Evolutionary conservation across 768 basidiomycete genomes (phyloP).

Genomic region (Boletus sp.): DNA sequence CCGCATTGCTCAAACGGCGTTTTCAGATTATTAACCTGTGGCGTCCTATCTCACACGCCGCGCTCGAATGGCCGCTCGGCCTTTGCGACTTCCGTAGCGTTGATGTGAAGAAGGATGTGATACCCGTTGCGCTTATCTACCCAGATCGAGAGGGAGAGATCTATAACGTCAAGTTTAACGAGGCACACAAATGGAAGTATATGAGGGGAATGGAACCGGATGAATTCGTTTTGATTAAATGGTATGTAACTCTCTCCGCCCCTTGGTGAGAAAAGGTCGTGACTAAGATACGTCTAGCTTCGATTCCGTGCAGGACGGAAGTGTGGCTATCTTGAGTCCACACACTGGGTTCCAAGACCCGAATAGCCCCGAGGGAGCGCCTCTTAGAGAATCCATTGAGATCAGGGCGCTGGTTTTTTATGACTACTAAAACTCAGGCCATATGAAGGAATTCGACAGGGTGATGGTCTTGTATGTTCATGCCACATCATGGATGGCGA

Average conservation of each 20-base stretch:
- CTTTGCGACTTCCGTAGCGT: slow-evolving; percentile 48
- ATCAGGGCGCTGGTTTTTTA: slow-evolving; percentile 36
- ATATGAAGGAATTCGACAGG: neutral
- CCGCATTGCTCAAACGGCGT: slow-evolving; percentile 39
- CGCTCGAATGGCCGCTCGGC: slow-evolving; percentile 49
- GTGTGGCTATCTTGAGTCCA: slow-evolving; percentile 32
- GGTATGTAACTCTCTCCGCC: slow-evolving; percentile 29
- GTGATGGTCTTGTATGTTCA: neutral
- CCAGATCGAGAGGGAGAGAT: slow-evolving; percentile 46
- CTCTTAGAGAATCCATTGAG: slow-evolving; percentile 36
- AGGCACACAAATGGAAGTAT: slow-evolving; percentile 46
- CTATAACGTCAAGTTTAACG: slow-evolving; percentile 36
- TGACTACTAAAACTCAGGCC: slow-evolving; percentile 4
- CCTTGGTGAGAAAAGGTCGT: neutral
- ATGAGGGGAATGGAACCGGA: slow-evolving; percentile 42
- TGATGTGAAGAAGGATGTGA: slow-evolving; percentile 37
- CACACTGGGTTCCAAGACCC: slow-evolving; percentile 38
- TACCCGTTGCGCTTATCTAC: slow-evolving; percentile 38
- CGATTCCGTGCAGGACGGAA: slow-evolving; percentile 36
- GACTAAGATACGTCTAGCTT: slow-evolving; percentile 20
- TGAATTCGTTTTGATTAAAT: slow-evolving; percentile 50
- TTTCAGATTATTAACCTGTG: slow-evolving; percentile 57
- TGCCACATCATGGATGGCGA: too few relatives aligned
- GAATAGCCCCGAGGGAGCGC: slow-evolving; percentile 29
- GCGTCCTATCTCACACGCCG: slow-evolving; percentile 47